A percentile compares a stretch with the other conserved stretches of the same genome.
These are phyloP conservation scores for Rhizoclosmatium globosum DNA, from an alignment of 192 early-diverging fungal species.

Conservation along the genomic window DNA sequence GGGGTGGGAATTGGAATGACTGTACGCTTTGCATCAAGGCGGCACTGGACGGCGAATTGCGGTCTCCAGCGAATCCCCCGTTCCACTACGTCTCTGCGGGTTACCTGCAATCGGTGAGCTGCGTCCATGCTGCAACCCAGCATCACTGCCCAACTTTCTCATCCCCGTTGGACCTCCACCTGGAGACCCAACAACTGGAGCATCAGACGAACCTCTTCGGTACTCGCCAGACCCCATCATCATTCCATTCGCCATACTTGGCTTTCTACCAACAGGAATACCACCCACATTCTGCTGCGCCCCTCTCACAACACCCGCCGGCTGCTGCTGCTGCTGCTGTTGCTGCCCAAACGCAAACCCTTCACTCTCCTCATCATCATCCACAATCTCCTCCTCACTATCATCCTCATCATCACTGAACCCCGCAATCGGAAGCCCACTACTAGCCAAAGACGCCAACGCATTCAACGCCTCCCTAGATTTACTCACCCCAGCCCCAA, in stretches of 20 bases:
- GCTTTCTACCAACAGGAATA: neutral
- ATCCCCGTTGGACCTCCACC: no score
- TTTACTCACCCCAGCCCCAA: neutral
- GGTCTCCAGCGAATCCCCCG: neutral
- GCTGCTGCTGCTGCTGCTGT: neutral
- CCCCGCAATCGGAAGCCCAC: conserved; percentile 22
- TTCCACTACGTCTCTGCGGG: neutral
- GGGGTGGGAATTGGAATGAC: neutral
- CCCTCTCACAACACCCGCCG: no score
- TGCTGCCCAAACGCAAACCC: neutral
- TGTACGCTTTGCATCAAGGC: neutral
- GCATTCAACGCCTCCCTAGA: conserved; percentile 8
- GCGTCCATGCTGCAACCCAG: no score
- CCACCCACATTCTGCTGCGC: neutral
- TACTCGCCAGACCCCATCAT: neutral
- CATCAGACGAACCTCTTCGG: neutral
- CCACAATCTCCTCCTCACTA: conserved; percentile 6
- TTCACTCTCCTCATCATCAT: neutral
- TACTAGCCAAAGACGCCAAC: neutral
- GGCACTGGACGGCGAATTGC: neutral
- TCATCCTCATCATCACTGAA: conserved; percentile 36
- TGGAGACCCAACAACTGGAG: no score
- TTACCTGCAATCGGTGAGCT: no score
- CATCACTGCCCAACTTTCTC: no score
- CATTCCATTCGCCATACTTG: conserved; percentile 5